Conservation (phyloP, 2,329 filamentous ascomycete genomes). For the Rutstroemia sp. region DNA sequence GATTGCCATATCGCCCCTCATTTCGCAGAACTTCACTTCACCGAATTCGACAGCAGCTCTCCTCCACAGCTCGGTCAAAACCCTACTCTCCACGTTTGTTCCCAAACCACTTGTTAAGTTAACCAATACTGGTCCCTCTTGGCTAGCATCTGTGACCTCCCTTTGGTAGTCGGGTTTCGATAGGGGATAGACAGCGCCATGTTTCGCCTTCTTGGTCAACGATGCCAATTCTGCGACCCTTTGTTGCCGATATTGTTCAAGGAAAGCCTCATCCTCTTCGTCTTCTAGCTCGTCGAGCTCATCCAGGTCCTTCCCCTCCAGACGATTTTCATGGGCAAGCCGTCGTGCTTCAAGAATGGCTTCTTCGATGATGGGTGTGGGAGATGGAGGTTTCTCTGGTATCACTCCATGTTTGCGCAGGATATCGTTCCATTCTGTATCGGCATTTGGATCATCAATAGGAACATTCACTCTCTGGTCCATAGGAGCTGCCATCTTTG, state of each 20-base stretch:
- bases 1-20: constrained; percentile 84
- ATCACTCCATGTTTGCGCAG: constrained; percentile 94
- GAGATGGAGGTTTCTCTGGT: constrained; percentile 93
- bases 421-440: constrained; percentile 99
- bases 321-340: constrained; percentile 81
- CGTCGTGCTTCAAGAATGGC: constrained; percentile 76
- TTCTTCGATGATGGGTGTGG: constrained; percentile 93
- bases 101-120: constrained; percentile 73
- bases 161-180: constrained; percentile 89
- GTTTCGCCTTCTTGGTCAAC: constrained; percentile 68
- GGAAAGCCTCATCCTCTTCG: constrained; percentile 86
- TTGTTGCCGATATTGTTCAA: constrained; percentile 81
- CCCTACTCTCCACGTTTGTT: constrained; percentile 75
- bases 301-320: constrained; percentile 91
- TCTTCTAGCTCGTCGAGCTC: constrained; percentile 93
- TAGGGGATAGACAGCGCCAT: constrained; percentile 87
- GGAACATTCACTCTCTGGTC: constrained; percentile 70
- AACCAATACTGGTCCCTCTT: constrained; percentile 62
- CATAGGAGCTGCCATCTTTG: constrained; percentile 50
- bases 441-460: constrained; percentile 90
- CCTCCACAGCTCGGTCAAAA: constrained; percentile 80
- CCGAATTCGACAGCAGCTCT: constrained; percentile 79
- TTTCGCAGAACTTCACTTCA: constrained; percentile 97
- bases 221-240: constrained; percentile 75
- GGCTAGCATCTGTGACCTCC: constrained; percentile 87